Evolutionary conservation across 2,329 filamentous ascomycete species (phyloP), one percentile per base, ranked within the genome.

Genomic region (Penicillium brevicompactum): DNA sequence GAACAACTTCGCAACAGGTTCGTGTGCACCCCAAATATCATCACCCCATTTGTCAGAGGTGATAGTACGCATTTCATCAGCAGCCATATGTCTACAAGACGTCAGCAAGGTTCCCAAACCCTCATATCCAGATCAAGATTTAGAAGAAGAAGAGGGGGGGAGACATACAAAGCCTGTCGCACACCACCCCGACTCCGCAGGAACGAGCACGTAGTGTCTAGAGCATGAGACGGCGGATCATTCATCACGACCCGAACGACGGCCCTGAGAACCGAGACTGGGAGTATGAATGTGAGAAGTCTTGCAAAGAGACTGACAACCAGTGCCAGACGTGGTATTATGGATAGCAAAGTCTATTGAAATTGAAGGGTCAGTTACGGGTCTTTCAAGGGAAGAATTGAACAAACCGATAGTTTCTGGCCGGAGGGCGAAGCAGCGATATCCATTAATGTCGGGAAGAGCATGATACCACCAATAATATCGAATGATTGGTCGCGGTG

Each of bases 381-480:
- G 11, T 32, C 32, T 24, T 27, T 30, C 10, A 18, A 16, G 34
- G 10, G 27, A 5, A 27, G 24, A 27, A 2, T 8, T 8, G 37
- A n/a, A 64, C 65, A 8, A 54, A 76, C 74, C 47, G 68, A 73
- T 44, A 87, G 72, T 46, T 80, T 81, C 52, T 73, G 73, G 1
- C 89, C 89, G 27, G 78, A 84, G 0, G 82, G 79, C 1, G 86
- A 89, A 53, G 76, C 72, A 9, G 85, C 84, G 58, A 92, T 86
- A 72, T 91, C 83, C n/a, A 86, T 81, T 37, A 92, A 81, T 1
- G 89, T 91, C 1, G 89, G 88, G 68, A 91, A 91, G 16, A 92
- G 79, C 53, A 92, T 77, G 41, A 91, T 78, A 1, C 82, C 88
- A 0, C 76, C 75, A 30, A 74, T 63, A 22, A 80, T 72, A 55